Evolutionary conservation across 345 rosid genomes (phyloP), one percentile per base, ranked within the genome.

Genomic region (Sonneratia caseolaris): DNA sequence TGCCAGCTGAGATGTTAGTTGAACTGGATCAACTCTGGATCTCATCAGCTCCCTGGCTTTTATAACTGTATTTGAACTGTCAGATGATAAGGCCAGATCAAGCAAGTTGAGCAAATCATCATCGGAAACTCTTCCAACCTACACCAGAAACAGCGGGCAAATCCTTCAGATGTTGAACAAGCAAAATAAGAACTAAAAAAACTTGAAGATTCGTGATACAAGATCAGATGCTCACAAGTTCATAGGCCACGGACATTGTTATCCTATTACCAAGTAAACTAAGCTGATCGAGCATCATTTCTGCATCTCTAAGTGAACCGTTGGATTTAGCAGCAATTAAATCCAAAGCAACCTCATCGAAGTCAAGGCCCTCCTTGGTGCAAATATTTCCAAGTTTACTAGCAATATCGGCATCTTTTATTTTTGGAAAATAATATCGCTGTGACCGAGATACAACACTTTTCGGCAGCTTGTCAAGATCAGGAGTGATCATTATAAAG

Each of bases 251-350:
- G 76, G 95, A 77, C 73, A 86, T 74, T 7, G 97, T 92, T 40
- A 95, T 84, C 73, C 83, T 87, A 87, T 81, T 90, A 62, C 99
- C 97, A 48, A 94, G 91, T 73, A 91, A 84, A 80, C 97, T 90
- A 62, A 95, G 82, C 82, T 95, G 99, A 78, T 92, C 97, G 48
- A 90, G 93, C 97, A 95, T 88, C 80, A 85, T 95, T 81, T 92
- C 97, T 48, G 96, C 99, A 83, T 89, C 99, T 67, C 96, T 81
- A 67, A 92, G 89, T 21, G 99, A 95, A 82, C 99, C 99, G 81
- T 83, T 89, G 42, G 99, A 84, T 78, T 86, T 95, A n/a, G 92
- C 81, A 73, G 97, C 97, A 79, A 95, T 86, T 79, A 91, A 90
- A 66, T 90, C 93, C 70, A 95, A 69, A 43, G 97, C 97, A 35